Percentiles rank a stretch among this genome's conserved stretches.
Evolutionary conservation across 2,329 filamentous ascomycete genomes (phyloP).

Genomic region (Colletotrichum musae): DNA sequence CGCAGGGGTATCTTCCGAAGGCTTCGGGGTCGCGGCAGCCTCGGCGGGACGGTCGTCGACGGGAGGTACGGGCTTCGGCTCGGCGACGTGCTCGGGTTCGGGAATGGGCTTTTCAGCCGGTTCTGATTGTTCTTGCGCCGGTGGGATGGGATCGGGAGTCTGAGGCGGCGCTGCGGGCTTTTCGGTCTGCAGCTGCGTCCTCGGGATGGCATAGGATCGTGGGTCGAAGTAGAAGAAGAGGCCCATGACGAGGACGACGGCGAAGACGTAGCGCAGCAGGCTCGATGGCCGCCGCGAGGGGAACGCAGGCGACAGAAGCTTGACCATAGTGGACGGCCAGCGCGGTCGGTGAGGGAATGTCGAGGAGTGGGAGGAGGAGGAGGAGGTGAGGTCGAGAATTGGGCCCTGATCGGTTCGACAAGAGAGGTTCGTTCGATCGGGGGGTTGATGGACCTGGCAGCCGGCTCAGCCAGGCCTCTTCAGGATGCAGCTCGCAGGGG

Average conservation of each 20-base stretch:
- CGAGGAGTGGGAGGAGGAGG: not conserved
- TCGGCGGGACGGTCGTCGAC: slow-evolving; percentile 1
- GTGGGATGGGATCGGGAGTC: slow-evolving; percentile 38
- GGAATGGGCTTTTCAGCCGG: slow-evolving; percentile 32
- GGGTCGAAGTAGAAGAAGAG: slow-evolving; percentile 50
- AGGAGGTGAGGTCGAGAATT: not conserved
- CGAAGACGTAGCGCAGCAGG: slow-evolving; percentile 74
- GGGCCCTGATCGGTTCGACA: not conserved
- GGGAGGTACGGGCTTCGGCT: slow-evolving; percentile 21
- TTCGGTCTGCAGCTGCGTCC: slow-evolving; percentile 14
- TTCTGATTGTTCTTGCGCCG: slow-evolving; percentile 25
- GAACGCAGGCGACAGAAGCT: slow-evolving; percentile 57
- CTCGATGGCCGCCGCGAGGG: slow-evolving; percentile 60
- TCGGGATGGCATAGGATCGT: slow-evolving; percentile 32
- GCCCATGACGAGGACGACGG: slow-evolving; percentile 68
- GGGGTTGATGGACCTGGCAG: slow-evolving; percentile 25
- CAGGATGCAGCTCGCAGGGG: slow-evolving; percentile 4
- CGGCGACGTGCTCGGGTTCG: slow-evolving; percentile 11
- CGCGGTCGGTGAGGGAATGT: not conserved
- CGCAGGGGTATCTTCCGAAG: slow-evolving; percentile 31
- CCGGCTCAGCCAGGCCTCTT: slow-evolving; percentile 40
- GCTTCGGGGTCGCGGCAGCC: slow-evolving; percentile 21
- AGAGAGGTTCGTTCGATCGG: not conserved
- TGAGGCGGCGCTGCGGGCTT: slow-evolving; percentile 37
- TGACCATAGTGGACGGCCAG: slow-evolving; percentile 36